Percentiles rank a stretch among this genome's conserved stretches.
Conservation (phyloP, 1,284 basidiomycete species). For the Ustilago bromivora region DNA sequence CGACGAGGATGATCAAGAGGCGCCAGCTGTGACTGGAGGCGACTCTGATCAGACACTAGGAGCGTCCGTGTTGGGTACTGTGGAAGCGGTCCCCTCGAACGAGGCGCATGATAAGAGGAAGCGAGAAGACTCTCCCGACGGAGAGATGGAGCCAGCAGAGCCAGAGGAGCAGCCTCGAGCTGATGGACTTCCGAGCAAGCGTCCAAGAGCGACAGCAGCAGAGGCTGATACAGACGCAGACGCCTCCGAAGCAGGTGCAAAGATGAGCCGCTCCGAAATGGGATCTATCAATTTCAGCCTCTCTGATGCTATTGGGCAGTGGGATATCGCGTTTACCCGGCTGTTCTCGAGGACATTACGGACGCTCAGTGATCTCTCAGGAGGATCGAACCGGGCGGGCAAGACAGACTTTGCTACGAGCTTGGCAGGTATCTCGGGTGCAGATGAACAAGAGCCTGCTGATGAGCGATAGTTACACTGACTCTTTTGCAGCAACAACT, state of each 20-base stretch:
- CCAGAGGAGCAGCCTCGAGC: slow-evolving; percentile 20
- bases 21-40: background rate
- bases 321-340: slow-evolving; percentile 52
- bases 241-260: slow-evolving; percentile 16
- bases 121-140: slow-evolving; percentile 13
- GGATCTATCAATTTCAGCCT: slow-evolving; percentile 40
- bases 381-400: slow-evolving; percentile 12
- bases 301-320: slow-evolving; percentile 41
- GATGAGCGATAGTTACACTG: slow-evolving; percentile 14
- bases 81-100: slow-evolving; percentile 22
- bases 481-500: background rate
- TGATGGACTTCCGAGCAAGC: slow-evolving; percentile 29
- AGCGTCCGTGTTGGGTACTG: slow-evolving; percentile 35
- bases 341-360: slow-evolving; percentile 47
- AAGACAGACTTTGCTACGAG: slow-evolving; percentile 24
- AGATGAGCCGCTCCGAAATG: slow-evolving; percentile 41
- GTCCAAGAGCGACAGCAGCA: slow-evolving; percentile 17
- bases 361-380: slow-evolving; percentile 48
- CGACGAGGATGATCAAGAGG: slow-evolving; percentile 34
- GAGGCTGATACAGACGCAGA: slow-evolving; percentile 19
- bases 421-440: slow-evolving; percentile 28
- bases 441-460: slow-evolving; percentile 27
- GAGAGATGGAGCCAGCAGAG: background rate
- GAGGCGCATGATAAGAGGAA: slow-evolving; percentile 27
- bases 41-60: slow-evolving; percentile 28